phyloP scores from a whole-genome alignment of 1,284 basidiomycete genomes.

The Moesziomyces sp. region DNA sequence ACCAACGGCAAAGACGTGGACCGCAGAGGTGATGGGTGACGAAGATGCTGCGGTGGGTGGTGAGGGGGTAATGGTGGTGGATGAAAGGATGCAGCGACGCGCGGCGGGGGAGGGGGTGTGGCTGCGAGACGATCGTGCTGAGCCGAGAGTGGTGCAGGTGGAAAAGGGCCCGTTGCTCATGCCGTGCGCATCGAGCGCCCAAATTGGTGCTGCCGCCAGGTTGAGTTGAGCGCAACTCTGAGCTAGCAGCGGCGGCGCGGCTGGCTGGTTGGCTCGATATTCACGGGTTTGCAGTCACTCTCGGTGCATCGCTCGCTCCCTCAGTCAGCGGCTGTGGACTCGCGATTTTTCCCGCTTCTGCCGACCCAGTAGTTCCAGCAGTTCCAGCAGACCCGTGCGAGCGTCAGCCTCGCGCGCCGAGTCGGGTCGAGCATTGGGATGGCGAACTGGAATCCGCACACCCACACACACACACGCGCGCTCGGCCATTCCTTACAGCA shows the following conservation, averaged over 20 bases:
- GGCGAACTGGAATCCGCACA: constrained; percentile 7
- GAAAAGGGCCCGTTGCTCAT: constrained; percentile 4
- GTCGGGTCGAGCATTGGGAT: constrained; percentile 2
- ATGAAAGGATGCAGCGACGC: constrained; percentile 9
- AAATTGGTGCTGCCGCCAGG: constrained; percentile 5
- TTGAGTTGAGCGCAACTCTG: constrained; percentile 9
- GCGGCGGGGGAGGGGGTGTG: constrained; percentile 8
- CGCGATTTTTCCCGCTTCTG: constrained; percentile 1
- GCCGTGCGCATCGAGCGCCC: constrained; percentile 21
- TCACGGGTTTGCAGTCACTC: neutral
- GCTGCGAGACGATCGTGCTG: constrained; percentile 17
- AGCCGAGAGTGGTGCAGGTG: neutral
- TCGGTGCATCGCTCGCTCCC: too few species aligned
- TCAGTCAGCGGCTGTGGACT: neutral
- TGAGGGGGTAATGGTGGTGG: neutral
- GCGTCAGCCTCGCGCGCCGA: neutral
- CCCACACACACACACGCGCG: too few species aligned
- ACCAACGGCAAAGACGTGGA: neutral
- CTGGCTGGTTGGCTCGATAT: neutral
- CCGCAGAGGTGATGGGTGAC: constrained; percentile 2
- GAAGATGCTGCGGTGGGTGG: neutral
- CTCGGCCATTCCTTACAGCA: neutral
- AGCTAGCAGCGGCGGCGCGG: constrained; percentile 2
- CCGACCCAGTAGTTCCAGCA: too few species aligned
- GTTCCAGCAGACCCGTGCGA: too few species aligned